These are phyloP conservation scores for Cenococcum geophilum DNA, from an alignment of 495 filamentous ascomycete genomes.

Conservation along the genomic window DNA sequence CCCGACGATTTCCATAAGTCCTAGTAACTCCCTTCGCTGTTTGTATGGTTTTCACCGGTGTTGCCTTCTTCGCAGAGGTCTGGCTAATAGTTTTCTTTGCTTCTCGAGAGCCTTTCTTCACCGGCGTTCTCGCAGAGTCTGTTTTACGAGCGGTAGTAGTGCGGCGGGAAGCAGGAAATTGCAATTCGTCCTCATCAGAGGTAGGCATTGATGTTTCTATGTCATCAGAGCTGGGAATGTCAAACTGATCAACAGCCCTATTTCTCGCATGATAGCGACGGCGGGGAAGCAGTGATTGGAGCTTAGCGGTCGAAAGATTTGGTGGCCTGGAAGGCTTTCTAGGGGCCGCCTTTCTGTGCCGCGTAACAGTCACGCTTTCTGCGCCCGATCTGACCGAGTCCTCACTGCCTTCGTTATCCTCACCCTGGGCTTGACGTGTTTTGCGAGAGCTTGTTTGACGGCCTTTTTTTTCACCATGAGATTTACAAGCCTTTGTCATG, in stretches of 20 bases:
- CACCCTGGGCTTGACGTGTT: not conserved
- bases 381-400: conserved; percentile 1
- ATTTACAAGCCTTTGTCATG: not conserved
- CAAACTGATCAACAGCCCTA: conserved; percentile 26
- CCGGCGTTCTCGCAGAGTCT: not conserved
- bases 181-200: conserved; percentile 39
- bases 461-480: not conserved
- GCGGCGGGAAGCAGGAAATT: conserved; percentile 15
- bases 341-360: conserved; percentile 4
- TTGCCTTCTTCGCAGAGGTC: conserved; percentile 10
- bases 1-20: conserved; percentile 33
- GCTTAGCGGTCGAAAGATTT: conserved; percentile 34
- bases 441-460: conserved; percentile 3
- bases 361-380: conserved; percentile 3
- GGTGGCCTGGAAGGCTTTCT: conserved; percentile 26
- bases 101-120: conserved; percentile 6
- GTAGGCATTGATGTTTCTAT: conserved; percentile 25
- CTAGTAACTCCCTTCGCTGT: conserved; percentile 25
- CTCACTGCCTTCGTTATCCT: not conserved
- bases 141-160: conserved; percentile 10
- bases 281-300: conserved; percentile 37
- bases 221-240: conserved; percentile 32
- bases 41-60: not conserved
- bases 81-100: not conserved
- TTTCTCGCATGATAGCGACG: conserved; percentile 24